phyloP scores from a whole-genome alignment of 176 grass and related monocot genomes.

The Phyllostachys edulis region DNA sequence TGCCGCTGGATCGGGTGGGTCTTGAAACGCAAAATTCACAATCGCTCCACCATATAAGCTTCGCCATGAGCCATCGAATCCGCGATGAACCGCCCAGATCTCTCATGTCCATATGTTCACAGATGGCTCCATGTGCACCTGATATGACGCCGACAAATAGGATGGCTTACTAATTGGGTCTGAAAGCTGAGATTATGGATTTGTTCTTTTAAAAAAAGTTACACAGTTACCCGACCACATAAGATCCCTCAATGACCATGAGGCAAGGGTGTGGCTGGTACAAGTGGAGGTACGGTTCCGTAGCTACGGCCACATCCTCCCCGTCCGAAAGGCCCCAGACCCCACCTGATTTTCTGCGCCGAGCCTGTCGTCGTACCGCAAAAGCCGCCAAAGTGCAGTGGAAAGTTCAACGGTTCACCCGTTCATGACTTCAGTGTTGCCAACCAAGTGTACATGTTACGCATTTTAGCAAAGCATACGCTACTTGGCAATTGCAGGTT shows the following conservation, averaged over 20 bases:
- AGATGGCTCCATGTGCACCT: too few relatives aligned
- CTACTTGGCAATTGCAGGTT: background rate
- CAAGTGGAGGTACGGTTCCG: slow-evolving; percentile 48
- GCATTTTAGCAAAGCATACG: background rate
- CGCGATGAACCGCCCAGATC: too few relatives aligned
- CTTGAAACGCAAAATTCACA: too few relatives aligned
- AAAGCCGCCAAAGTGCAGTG: background rate
- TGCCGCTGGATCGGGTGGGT: too few relatives aligned
- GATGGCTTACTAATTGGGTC: background rate
- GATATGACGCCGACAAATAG: too few relatives aligned
- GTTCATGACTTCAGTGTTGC: background rate
- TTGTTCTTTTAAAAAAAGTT: background rate
- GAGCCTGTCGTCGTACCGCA: background rate
- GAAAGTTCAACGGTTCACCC: background rate
- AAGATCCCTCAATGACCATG: background rate
- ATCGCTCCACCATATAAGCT: too few relatives aligned
- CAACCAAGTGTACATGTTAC: background rate
- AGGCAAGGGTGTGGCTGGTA: background rate
- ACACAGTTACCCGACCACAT: background rate
- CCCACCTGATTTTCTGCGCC: slow-evolving; percentile 12
- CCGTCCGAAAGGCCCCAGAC: background rate
- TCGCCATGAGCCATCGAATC: too few relatives aligned
- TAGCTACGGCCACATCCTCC: slow-evolving; percentile 24
- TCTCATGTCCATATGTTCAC: too few relatives aligned
- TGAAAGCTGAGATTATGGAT: background rate